A percentile compares a stretch with the other conserved stretches of the same genome.
Evolutionary conservation across 129 eudicot species (phyloP).

Genomic region (Lonicera japonica): DNA sequence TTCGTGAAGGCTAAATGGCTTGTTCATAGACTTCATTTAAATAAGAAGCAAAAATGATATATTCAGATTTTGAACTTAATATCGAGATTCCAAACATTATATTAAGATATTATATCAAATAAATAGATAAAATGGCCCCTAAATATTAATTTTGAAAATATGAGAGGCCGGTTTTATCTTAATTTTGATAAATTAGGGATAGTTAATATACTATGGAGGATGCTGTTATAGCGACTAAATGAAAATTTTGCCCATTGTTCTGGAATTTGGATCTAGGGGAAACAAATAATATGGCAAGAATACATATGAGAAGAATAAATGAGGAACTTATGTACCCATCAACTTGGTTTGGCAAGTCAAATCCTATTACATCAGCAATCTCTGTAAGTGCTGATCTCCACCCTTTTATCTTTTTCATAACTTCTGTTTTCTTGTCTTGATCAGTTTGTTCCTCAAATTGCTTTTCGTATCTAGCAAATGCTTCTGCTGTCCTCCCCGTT

Average conservation of each 20-base stretch:
- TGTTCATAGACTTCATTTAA: no score
- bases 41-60: no score
- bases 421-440: neutral
- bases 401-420: neutral
- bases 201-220: neutral
- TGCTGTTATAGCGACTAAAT: neutral
- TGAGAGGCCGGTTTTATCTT: no score
- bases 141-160: no score
- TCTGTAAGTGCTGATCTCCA: conserved; percentile 15
- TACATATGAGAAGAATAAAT: neutral
- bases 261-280: neutral
- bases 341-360: neutral
- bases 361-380: neutral
- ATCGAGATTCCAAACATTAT: no score
- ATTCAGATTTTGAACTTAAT: no score
- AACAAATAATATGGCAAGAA: neutral
- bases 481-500: conserved; percentile 3
- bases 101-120: no score
- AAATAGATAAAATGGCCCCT: no score
- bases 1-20: no score
- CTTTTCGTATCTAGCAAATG: conserved; percentile 3
- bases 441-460: neutral
- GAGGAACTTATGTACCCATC: neutral
- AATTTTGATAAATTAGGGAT: neutral
- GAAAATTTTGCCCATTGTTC: neutral